Evolutionary conservation across 2,329 filamentous ascomycete genomes (phyloP).

Genomic region (Sporothrix pallida): DNA sequence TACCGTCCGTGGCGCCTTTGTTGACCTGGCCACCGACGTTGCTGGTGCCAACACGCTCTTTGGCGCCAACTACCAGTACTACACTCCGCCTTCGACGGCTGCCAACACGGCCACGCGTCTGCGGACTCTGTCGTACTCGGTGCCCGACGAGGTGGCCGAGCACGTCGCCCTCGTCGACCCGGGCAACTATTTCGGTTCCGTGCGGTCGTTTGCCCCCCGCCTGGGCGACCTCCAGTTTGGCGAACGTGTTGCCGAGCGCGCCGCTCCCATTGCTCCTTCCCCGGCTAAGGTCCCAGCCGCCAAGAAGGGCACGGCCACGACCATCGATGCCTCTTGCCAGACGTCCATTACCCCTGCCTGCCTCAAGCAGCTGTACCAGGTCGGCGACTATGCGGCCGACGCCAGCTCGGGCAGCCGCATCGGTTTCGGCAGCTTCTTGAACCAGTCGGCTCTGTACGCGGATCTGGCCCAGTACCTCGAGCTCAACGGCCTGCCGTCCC

Average conservation of each 20-base stretch:
- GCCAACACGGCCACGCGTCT: constrained; percentile 48
- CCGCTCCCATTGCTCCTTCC: not conserved
- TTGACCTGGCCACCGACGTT: constrained; percentile 42
- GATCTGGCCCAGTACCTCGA: constrained; percentile 61
- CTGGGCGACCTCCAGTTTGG: constrained; percentile 22
- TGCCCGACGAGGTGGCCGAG: constrained; percentile 60
- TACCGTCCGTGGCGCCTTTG: constrained; percentile 49
- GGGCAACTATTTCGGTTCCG: constrained; percentile 63
- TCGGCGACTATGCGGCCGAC: constrained; percentile 48
- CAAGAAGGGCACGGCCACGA: constrained; percentile 43
- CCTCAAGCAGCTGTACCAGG: constrained; percentile 56
- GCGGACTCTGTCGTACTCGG: constrained; percentile 62
- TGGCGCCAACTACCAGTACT: constrained; percentile 43
- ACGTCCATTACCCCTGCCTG: constrained; percentile 54
- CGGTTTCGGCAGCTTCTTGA: constrained; percentile 52
- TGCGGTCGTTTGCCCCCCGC: constrained; percentile 30
- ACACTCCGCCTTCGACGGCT: constrained; percentile 29
- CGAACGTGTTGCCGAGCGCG: constrained; percentile 23
- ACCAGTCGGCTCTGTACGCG: constrained; percentile 53
- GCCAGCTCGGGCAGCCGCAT: constrained; percentile 48
- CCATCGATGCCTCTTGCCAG: constrained; percentile 40
- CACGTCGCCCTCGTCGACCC: constrained; percentile 69
- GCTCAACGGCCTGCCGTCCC: constrained; percentile 55
- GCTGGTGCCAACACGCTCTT: constrained; percentile 42
- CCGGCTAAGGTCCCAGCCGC: not conserved